Evolutionary conservation across 2,329 filamentous ascomycete species (phyloP), one percentile per base, ranked within the genome.

Genomic region (Cordyceps sp.): DNA sequence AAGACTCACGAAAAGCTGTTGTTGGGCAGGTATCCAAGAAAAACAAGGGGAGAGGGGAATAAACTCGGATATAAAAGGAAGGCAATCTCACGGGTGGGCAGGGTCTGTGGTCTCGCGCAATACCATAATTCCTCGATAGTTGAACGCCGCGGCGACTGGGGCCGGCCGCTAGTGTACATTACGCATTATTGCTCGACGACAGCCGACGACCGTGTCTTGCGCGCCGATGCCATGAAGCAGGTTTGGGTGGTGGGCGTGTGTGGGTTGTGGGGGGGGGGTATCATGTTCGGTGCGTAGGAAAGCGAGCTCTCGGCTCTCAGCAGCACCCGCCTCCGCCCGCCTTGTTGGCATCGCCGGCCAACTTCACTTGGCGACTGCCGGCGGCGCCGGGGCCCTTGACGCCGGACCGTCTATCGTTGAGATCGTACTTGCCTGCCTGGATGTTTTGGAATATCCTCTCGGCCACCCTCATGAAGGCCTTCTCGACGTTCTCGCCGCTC

Each of bases 391-490:
- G 55, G 33, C 78, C 76, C 57, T 94, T 96, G 38, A 98, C 86
- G 18, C 90, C 90, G 38, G 80, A 88, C 49, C 86, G 71, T 48
- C 88, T 69, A 54, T 96, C 88, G 50, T 93, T 93, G 43, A 96
- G 61, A 57, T 98, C 86, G 52, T 96, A 96, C 51, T 75, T 83
- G 10, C 90, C 90, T 2, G 83, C 83, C 61, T 94, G 84, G 39
- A 98, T 94, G 48, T 96, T 96, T 52, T 88, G 76, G 51, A 92
- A 93, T 61, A 98, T 96, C 54, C 86, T 69, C 62, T 94, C 85
- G 15, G 90, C 85, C 12, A 96, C 86, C 48, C 90, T 76, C 49
- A 93, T 69, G 48, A 98, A 98, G 2, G 90, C 90, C 43, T 76
- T 71, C 54, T 98, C 90, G 23, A 98, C 90, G 31, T 84, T 84